Evolutionary conservation across 345 rosid genomes (phyloP), one percentile per base, ranked within the genome.

Genomic region (Gossypium mustelinum): DNA sequence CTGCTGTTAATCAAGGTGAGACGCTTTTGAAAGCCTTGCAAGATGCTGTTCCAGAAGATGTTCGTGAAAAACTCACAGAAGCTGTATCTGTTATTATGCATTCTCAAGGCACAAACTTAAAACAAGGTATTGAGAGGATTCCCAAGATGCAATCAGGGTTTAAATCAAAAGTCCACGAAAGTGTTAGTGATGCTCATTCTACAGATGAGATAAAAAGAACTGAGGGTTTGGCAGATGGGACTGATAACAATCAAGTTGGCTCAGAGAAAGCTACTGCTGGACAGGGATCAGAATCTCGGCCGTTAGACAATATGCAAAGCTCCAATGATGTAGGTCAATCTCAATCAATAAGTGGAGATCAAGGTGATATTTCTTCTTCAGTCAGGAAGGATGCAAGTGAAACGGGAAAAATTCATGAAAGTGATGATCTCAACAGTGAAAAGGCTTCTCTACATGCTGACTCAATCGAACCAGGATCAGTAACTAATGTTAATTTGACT

Each of bases 1-100:
- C 84, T 84, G 98, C 96, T 79, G 91, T 94, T 50, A 82, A 83
- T 82, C 92, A 85, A 85, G 98, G 98, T 78, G 96, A 92, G 86
- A 86, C 97, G 16, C 41, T 94, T 74, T 52, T 94, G 81, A 87
- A 76, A 75, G 98, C 98, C 72, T 83, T 94, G 85, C 87, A 94
- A 86, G 93, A 89, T 83, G 98, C 92, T 39, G 95, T 94, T 73
- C 98, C 98, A 13, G 98, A 89, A 85, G 98, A 94, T 25, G 98
- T 92, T 82, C 91, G 92, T 61, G 98, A 34, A 79, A 94, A 88
- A 79, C 92, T 94, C 59, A 89, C 89, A 61, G 70, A 83, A 69
- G 77, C 97, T 66, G 90, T 87, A 41, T 84, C 94, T 50, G 89
- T 82, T 76, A 82, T 94, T 78, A 67, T 92, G 86, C 80, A 79